These are phyloP conservation scores for Domatiomyces globalis DNA, from an alignment of 2,329 filamentous ascomycete species.

Conservation along the genomic window DNA sequence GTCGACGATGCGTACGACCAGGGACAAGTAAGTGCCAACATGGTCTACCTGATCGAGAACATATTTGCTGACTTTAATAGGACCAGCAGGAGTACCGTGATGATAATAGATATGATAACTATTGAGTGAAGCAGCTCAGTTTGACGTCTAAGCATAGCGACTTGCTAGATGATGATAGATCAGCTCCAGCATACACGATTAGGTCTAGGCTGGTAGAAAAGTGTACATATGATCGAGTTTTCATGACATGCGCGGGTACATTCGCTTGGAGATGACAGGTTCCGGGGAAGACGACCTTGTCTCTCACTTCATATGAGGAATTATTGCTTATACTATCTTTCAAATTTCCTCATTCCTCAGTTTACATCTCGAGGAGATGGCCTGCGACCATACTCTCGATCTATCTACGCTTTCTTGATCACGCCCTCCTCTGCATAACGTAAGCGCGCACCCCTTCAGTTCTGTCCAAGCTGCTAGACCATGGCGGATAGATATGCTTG, in stretches of 20 bases:
- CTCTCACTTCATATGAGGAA: not conserved
- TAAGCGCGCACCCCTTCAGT: too few species aligned
- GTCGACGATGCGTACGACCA: slow-evolving; percentile 32
- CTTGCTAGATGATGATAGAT: not conserved
- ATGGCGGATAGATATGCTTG: too few species aligned
- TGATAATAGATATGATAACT: not conserved
- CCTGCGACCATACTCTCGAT: not conserved
- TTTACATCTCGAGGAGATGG: not conserved
- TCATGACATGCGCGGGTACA: too few species aligned
- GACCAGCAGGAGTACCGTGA: not conserved
- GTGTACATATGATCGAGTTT: too few species aligned
- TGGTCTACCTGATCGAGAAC: not conserved
- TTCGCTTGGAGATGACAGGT: not conserved
- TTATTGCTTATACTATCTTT: not conserved
- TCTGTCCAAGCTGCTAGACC: too few species aligned
- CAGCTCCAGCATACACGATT: too few species aligned
- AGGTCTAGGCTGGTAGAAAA: too few species aligned
- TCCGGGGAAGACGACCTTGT: not conserved
- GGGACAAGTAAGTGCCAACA: slow-evolving; percentile 18
- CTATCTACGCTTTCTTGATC: too few species aligned
- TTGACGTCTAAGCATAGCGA: not conserved
- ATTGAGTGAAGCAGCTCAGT: not conserved
- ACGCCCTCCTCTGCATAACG: too few species aligned
- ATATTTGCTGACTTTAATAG: not conserved
- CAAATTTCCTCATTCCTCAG: not conserved